Conservation (phyloP, 2,329 filamentous ascomycete species). For the Immersiporthe knoxdaviesiana region DNA sequence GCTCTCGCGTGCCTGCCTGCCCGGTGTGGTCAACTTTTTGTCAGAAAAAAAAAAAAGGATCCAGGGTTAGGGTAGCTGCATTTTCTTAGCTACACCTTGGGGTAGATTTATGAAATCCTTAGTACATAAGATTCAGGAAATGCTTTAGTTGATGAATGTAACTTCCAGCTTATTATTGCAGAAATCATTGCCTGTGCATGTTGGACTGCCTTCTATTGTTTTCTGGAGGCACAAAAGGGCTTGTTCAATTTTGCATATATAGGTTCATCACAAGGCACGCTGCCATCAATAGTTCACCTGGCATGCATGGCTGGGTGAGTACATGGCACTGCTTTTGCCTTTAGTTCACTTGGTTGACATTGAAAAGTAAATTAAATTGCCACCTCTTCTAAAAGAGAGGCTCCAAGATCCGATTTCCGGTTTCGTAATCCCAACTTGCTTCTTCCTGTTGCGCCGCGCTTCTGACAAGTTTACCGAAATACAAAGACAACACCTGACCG, state of each 20-base stretch:
- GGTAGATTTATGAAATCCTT: neutral
- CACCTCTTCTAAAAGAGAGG: neutral
- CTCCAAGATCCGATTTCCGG: neutral
- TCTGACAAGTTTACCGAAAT: constrained; percentile 53
- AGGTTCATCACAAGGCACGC: neutral
- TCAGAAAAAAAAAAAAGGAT: neutral
- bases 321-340: neutral
- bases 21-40: constrained; percentile 20
- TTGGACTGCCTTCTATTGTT: no score
- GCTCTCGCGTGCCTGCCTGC: constrained; percentile 23
- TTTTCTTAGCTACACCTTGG: neutral
- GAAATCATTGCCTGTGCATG: neutral
- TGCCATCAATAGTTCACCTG: neutral
- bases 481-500: constrained; percentile 88
- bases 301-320: neutral
- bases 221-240: no score
- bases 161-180: neutral
- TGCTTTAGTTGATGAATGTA: neutral
- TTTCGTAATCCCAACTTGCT: neutral
- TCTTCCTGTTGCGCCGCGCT: constrained; percentile 6
- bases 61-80: constrained; percentile 13
- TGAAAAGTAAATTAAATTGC: no score
- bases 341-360: neutral
- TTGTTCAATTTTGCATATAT: no score
- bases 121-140: neutral